A percentile compares a stretch with the other conserved stretches of the same genome.
phyloP scores from a whole-genome alignment of 176 grass and related monocot genomes.

The Hordeum marinum region DNA sequence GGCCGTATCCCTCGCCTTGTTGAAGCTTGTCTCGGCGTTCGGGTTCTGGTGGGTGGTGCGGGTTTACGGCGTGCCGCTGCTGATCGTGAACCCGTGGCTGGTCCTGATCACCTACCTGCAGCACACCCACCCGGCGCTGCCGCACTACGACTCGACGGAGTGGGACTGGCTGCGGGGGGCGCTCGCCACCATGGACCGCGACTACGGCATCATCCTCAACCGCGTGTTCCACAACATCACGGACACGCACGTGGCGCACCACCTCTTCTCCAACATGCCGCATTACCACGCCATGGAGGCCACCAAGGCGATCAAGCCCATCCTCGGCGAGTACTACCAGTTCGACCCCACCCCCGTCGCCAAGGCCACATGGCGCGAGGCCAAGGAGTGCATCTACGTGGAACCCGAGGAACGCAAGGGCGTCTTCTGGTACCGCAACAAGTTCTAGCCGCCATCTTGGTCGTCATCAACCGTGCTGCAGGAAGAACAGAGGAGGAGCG shows the following conservation, averaged over 20 bases:
- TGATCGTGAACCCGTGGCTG: constrained; percentile 82
- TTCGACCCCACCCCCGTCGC: constrained; percentile 69
- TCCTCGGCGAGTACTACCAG: constrained; percentile 90
- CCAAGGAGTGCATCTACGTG: constrained; percentile 77
- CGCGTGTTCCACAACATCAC: constrained; percentile 94
- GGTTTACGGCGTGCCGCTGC: constrained; percentile 69
- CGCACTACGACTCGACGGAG: constrained; percentile 86
- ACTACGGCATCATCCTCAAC: constrained; percentile 87
- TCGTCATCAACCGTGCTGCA: too few relatives aligned
- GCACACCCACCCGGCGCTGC: constrained; percentile 88
- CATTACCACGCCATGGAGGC: constrained; percentile 98
- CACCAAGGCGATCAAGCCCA: constrained; percentile 73
- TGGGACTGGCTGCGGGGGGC: constrained; percentile 96
- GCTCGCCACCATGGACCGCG: constrained; percentile 80
- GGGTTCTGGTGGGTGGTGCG: constrained; percentile 74
- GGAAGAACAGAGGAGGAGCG: too few relatives aligned
- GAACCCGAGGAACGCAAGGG: constrained; percentile 59
- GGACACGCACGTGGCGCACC: constrained; percentile 95
- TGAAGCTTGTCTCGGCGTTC: constrained; percentile 40
- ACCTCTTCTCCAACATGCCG: constrained; percentile 97
- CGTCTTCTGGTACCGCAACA: constrained; percentile 90
- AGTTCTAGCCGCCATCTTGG: neutral
- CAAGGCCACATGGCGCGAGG: constrained; percentile 76
- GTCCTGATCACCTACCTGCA: constrained; percentile 92
- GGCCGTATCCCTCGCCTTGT: constrained; percentile 32